These are phyloP conservation scores for Sclerotinia borealis DNA, from an alignment of 2,329 filamentous ascomycete species.

Conservation along the genomic window DNA sequence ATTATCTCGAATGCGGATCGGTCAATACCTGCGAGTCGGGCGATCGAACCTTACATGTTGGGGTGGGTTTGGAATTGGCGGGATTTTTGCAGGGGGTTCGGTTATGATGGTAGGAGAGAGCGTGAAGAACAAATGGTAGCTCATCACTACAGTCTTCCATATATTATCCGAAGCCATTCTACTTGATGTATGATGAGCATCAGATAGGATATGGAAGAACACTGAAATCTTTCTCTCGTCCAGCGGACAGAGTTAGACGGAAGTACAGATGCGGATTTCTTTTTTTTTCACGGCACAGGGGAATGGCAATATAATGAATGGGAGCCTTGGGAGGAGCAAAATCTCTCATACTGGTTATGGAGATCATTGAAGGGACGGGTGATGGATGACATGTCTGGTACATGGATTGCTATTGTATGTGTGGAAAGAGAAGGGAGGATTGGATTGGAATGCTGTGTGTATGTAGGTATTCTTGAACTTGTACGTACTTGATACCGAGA, in stretches of 20 bases:
- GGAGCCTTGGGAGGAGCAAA: no score
- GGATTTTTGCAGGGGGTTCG: background rate
- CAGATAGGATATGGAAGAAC: background rate
- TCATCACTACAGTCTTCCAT: slow-evolving; percentile 31
- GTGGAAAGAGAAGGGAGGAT: background rate
- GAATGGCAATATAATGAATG: background rate
- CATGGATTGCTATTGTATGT: background rate
- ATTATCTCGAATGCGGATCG: slow-evolving; percentile 2
- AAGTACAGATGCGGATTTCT: slow-evolving; percentile 1
- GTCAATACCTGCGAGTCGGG: background rate
- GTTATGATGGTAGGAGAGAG: background rate
- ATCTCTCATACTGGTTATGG: slow-evolving; percentile 4
- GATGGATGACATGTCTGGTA: slow-evolving; percentile 4
- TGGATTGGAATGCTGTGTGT: background rate
- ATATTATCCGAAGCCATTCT: background rate
- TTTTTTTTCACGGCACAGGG: background rate
- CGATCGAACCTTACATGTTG: slow-evolving; percentile 2
- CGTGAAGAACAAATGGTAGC: slow-evolving; percentile 22
- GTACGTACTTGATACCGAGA: slow-evolving; percentile 2
- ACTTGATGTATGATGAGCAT: background rate
- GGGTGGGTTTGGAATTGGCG: background rate
- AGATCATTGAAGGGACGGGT: background rate
- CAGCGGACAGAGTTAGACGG: background rate
- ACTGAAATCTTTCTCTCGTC: background rate
- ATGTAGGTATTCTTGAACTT: slow-evolving; percentile 7